Percentiles rank a stretch among this genome's conserved stretches.
Conservation (phyloP, 345 rosid genomes). For the Eucalyptus caleyi region DNA sequence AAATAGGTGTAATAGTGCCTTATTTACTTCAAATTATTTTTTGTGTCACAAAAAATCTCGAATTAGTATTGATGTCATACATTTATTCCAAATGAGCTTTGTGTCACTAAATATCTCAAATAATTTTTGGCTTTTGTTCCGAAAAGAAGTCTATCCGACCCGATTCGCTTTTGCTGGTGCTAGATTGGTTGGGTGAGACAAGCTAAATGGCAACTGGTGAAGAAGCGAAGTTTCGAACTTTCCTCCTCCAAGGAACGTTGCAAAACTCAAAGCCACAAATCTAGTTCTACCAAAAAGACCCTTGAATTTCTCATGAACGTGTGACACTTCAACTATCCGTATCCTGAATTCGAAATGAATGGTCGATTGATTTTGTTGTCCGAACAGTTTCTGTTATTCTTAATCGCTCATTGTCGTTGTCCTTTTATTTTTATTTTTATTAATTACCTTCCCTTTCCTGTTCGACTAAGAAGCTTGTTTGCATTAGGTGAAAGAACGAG, state of each 20-base stretch:
- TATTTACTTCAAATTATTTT: too few species aligned
- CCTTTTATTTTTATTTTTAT: rapidly evolving
- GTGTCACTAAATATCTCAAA: too few species aligned
- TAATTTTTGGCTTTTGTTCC: too few species aligned
- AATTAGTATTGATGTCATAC: too few species aligned
- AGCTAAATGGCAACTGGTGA: neutral
- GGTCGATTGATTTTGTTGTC: neutral
- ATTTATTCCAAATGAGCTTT: too few species aligned
- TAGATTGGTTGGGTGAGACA: neutral
- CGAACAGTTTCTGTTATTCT: neutral
- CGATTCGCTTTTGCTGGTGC: neutral
- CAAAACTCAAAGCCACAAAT: neutral
- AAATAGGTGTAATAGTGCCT: neutral
- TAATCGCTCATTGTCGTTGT: neutral
- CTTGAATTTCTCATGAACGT: neutral
- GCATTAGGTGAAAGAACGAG: too few species aligned
- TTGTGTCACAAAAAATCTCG: too few species aligned
- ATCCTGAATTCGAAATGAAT: neutral
- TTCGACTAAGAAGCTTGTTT: too few species aligned
- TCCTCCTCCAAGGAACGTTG: neutral
- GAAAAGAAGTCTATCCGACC: neutral
- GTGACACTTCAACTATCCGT: neutral
- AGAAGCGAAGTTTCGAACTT: neutral
- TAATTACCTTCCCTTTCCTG: too few species aligned
- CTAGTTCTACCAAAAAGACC: neutral